A percentile compares a stretch with the other conserved stretches of the same genome.
Evolutionary conservation across 31 red algal species (phyloP).

Genomic region (Odonthalia washingtoniensis): DNA sequence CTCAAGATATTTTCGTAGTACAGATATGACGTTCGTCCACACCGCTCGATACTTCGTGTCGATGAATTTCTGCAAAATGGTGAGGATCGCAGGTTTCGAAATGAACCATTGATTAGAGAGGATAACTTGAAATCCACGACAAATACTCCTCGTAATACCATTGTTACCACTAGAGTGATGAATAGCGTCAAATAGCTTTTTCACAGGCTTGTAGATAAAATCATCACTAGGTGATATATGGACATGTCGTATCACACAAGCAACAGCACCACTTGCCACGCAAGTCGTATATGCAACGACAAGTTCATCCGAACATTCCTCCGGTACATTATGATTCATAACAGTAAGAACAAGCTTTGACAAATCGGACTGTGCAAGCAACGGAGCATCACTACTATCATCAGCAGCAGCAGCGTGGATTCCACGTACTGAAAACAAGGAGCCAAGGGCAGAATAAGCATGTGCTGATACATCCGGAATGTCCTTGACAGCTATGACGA

Average conservation of each 20-base stretch:
- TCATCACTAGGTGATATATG: conserved; percentile 34
- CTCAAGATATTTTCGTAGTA: conserved; percentile 66
- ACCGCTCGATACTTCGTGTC: conserved; percentile 8
- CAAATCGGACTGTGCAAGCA: conserved; percentile 46
- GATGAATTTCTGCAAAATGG: conserved; percentile 34
- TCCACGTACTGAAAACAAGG: conserved; percentile 20
- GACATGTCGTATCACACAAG: conserved; percentile 27
- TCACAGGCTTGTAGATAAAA: conserved; percentile 47
- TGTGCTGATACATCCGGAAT: conserved; percentile 49
- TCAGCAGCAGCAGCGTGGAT: background rate
- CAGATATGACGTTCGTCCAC: conserved; percentile 62
- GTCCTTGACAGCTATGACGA: conserved; percentile 56
- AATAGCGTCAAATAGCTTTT: conserved; percentile 45
- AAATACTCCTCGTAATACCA: conserved; percentile 22
- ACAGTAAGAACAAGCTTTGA: conserved; percentile 45
- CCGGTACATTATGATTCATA: conserved; percentile 36
- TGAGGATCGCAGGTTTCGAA: conserved; percentile 40
- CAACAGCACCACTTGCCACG: conserved; percentile 35
- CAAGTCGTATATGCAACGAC: conserved; percentile 41
- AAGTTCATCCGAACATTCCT: conserved; percentile 43
- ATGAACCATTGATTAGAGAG: conserved; percentile 43
- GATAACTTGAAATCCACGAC: conserved; percentile 23
- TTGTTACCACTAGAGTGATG: conserved; percentile 11
- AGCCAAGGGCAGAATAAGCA: conserved; percentile 41
- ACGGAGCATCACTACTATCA: background rate